Evolutionary conservation across 345 rosid species (phyloP).

Genomic region (Fremontodendron californicum): DNA sequence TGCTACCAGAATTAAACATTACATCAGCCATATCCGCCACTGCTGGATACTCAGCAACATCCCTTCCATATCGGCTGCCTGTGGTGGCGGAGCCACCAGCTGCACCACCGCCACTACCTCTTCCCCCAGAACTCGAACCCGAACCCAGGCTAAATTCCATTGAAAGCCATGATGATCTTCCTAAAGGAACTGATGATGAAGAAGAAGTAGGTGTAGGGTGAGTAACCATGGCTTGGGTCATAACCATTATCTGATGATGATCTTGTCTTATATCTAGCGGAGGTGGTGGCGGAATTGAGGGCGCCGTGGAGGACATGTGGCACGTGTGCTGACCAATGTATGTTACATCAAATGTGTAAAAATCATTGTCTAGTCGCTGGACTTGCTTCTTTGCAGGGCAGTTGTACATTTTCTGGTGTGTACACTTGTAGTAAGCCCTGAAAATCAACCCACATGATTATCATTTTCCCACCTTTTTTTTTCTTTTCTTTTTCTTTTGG

Average conservation of each 20-base stretch:
- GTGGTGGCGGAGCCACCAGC: slow-evolving; percentile 30
- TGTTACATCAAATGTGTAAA: slow-evolving; percentile 49
- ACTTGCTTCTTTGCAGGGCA: slow-evolving; percentile 92
- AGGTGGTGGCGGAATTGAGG: slow-evolving; percentile 26
- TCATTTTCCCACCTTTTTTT: background rate
- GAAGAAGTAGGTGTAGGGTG: slow-evolving; percentile 8
- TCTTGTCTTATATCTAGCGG: background rate
- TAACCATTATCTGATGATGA: background rate
- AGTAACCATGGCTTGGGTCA: slow-evolving; percentile 6
- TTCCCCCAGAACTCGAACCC: background rate
- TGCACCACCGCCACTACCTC: slow-evolving; percentile 14
- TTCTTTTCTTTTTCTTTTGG: background rate
- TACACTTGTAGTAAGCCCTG: slow-evolving; percentile 85
- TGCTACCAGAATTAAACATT: slow-evolving; percentile 60
- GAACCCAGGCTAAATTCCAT: slow-evolving; percentile 29
- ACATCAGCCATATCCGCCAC: slow-evolving; percentile 57
- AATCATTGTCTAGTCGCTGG: slow-evolving; percentile 67
- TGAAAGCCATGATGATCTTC: slow-evolving; percentile 29
- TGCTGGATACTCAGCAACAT: slow-evolving; percentile 23
- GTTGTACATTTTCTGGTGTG: slow-evolving; percentile 71
- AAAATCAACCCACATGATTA: slow-evolving; percentile 3
- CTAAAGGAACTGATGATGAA: background rate
- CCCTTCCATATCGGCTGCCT: slow-evolving; percentile 22
- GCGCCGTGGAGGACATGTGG: slow-evolving; percentile 59
- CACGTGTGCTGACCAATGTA: slow-evolving; percentile 76